Base-by-base conservation (phyloP, 345 rosid species). In the Hypericum androsaemum region DNA sequence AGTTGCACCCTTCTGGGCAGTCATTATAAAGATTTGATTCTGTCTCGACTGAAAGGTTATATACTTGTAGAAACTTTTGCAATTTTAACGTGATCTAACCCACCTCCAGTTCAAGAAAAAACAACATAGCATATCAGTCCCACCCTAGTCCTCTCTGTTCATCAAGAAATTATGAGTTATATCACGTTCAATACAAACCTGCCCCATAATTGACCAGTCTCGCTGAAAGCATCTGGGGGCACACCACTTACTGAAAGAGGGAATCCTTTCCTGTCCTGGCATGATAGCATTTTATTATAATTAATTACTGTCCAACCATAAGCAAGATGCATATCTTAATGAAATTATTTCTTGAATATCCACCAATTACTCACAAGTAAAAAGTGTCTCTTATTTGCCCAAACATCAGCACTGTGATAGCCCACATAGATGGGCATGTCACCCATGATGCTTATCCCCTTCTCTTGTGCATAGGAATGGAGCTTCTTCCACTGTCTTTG, bases 381-480 rank as follows among this genome's bases (percentile, higher is more conserved):
- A 68, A 90, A 90, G 37, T 81, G 88, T 52, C 82, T 84, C 69
- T 75, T 87, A 61, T 90, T 87, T 61, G 96, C 98, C 98, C 98
- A 90, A 62, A 90, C 96, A 73, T 84, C 96, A 50, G 96, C 98
- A 78, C 98, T 87, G 61, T 90, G 96, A 65, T 87, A 87, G 37
- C 86, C 98, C 41, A 87, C 96, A 61, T 90, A 90, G 50, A 90
- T 87, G 48, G 98, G 95, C 98, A 90, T 90, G 76, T 90, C 98
- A 14, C 98, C 98, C 98, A 90, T 90, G 72, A 90, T 79, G 72
- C 80, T 71, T 52, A 90, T 73, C 55, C 89, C 96, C 64, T 78
- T 87, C 41, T 22, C 50, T 56, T 40, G 63, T 50, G 96, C 92
- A 79, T 84, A 87, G 47, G 69, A 66, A 48, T 76, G 86, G 61